Percentiles rank a stretch among this genome's conserved stretches.
These are phyloP conservation scores for Kondoa malvinella DNA, from an alignment of 768 basidiomycete species.

Conservation along the genomic window DNA sequence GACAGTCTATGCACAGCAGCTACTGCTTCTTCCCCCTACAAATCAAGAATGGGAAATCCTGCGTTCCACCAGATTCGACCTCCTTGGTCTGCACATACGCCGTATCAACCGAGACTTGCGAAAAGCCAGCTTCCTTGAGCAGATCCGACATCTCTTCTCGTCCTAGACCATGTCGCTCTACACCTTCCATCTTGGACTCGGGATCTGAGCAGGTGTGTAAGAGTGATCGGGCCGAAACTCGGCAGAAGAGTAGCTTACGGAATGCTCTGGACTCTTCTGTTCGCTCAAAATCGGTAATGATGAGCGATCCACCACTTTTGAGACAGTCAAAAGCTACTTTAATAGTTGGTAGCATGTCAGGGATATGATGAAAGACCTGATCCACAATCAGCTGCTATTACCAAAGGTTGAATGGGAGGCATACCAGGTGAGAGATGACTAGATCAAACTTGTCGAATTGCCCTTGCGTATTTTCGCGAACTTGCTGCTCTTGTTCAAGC, in stretches of 20 bases:
- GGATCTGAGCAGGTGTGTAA: not conserved
- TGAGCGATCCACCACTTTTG: not conserved
- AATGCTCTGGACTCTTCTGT: conserved; percentile 1
- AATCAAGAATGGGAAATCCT: conserved; percentile 2
- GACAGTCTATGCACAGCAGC: not conserved
- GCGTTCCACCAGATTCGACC: not conserved
- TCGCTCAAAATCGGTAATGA: conserved; percentile 5
- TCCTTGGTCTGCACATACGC: not conserved
- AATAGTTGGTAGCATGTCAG: not conserved
- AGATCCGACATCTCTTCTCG: not conserved
- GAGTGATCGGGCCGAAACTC: not conserved
- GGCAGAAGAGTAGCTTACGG: not conserved
- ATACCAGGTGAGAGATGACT: conserved; percentile 4
- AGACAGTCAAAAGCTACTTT: not conserved
- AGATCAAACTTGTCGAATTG: conserved; percentile 8
- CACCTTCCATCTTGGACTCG: conserved; percentile 2
- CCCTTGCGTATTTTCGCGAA: not conserved
- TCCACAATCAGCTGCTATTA: not conserved
- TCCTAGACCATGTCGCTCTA: conserved; percentile 6
- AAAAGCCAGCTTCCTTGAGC: not conserved
- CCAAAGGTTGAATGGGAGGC: not conserved
- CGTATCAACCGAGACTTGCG: not conserved
- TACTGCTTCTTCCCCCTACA: not conserved
- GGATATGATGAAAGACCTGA: conserved; percentile 8
- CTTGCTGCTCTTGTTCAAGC: not conserved